Evolutionary conservation across 2,329 filamentous ascomycete species (phyloP), one percentile per base, ranked within the genome.

Genomic region (Penicillium sp.): DNA sequence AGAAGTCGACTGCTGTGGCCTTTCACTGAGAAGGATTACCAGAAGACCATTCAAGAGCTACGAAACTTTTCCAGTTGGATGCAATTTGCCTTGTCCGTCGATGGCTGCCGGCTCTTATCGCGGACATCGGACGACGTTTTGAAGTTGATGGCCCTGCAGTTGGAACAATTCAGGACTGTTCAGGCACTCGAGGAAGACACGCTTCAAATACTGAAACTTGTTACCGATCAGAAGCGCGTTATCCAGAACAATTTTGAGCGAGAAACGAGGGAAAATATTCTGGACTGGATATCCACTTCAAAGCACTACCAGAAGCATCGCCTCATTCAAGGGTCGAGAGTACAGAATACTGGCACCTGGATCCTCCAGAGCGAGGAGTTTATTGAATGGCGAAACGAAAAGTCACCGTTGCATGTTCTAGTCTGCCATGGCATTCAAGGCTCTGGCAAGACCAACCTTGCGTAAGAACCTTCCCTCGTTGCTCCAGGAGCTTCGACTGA

Each of bases 281-380:
- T 58, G 38, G n/a, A 58, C 11, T 58, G 55, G 55, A 52, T 52
- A 43, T 52, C 55, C 14, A 58, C 37, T 6, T 45, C 38, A n/a
- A 58, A 52, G 25, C n/a, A 58, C 48, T 58, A 58, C 52, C 55
- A 58, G 14, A 58, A 58, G 35, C 55, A 58, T 19, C 37, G 49
- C 26, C 55, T 58, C n/a, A 35, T 58, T n/a, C 55, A 58, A 37
- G 48, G 37, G n/a, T 58, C 55, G 13, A 58, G 48, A 19, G 19
- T 38, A n/a, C 37, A 45, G 30, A 52, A 52, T 35, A 58, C 48
- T 22, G 46, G 46, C 4, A 13, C 46, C 33, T 51, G 46, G 46
- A 51, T 51, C n/a, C 46, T 51, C 46, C n/a, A 13, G 7, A 35
- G 28, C 22, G 28, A 51, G 4, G 28, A 51, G 19, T 51, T 51